Base-by-base conservation (phyloP, 768 basidiomycete genomes). In the Kwoniella europaea region DNA sequence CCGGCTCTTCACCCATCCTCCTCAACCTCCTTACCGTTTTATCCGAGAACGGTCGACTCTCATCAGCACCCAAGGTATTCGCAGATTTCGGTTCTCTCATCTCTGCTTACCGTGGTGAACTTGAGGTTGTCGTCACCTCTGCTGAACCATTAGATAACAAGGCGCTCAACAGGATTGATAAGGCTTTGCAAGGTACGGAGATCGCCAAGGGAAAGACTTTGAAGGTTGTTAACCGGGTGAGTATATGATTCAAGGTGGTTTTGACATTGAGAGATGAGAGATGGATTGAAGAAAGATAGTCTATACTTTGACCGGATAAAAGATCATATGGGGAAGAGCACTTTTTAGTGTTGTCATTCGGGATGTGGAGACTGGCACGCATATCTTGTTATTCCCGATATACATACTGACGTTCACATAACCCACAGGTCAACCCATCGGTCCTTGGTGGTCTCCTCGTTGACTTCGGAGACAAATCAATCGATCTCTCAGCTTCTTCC, bases 401-500 rank as follows among this genome's bases (percentile, higher is more conserved):
- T 29, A 50, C 15, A 54, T 54, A 41, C 44, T 50, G 35, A 60
- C 24, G 27, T 22, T 29, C 16, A 15, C 1, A 22, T 44, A 10
- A 6, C 65, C 44, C 72, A 41, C 71, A 96, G 94, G 91, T 98
- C 80, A 94, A 98, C 87, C 90, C 94, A 55, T 86, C 89, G n/a
- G 86, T 98, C 68, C 85, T 98, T 72, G 97, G 96, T 68, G 97
- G 97, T 62, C 84, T 98, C 69, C 88, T 98, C 71, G 91, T 99
- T 60, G 97, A 99, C 86, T 94, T 99, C 81, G 96, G 94, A 73
- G 97, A 98, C 87, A 96, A 96, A 87, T 94, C 93, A 64, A 91
- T 99, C 78, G 97, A 99, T 86, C 88, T 98, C 69, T 95, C 93
- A 77, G 94, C 96, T 67, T 90, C 90, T 60, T 93, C 93, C 43